Evolutionary conservation across 2,329 filamentous ascomycete genomes (phyloP).

Genomic region (Aspergillus melleus): DNA sequence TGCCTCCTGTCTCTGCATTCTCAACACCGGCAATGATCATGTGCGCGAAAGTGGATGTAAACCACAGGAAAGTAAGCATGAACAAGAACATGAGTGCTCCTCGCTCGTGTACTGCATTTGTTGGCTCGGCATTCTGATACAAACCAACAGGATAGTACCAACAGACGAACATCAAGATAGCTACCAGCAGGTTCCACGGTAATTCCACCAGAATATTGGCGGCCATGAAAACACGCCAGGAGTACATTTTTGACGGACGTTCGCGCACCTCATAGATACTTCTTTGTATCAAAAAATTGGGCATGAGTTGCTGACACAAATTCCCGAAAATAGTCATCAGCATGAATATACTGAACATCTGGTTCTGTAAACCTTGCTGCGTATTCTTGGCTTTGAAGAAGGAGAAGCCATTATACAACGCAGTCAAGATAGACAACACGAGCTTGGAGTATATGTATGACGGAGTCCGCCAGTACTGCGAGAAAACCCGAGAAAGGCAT

Average conservation of each 20-base stretch:
- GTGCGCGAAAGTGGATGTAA: background rate
- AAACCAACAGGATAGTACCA: background rate
- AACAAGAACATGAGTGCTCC: conserved; percentile 1
- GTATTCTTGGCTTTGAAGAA: conserved; percentile 71
- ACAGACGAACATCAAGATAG: background rate
- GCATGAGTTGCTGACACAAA: conserved; percentile 62
- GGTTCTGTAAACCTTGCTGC: conserved; percentile 77
- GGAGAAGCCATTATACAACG: conserved; percentile 76
- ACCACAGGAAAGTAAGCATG: background rate
- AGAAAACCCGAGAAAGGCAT: conserved; percentile 19
- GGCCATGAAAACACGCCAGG: conserved; percentile 83
- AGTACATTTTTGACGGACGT: conserved; percentile 77
- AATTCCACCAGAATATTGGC: conserved; percentile 80
- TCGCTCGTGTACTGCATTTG: background rate
- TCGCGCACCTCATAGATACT: conserved; percentile 81
- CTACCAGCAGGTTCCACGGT: conserved; percentile 53
- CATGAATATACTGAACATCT: conserved; percentile 59
- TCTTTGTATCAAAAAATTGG: conserved; percentile 77
- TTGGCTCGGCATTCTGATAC: background rate
- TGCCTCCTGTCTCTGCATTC: conserved; percentile 1
- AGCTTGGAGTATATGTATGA: conserved; percentile 64
- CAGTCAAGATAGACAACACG: conserved; percentile 59
- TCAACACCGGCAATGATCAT: background rate
- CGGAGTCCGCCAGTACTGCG: conserved; percentile 44
- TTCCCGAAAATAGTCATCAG: conserved; percentile 18